These are phyloP conservation scores for Nannochloropsis salina DNA, from an alignment of 108 stramenopile genomes.

Conservation along the genomic window DNA sequence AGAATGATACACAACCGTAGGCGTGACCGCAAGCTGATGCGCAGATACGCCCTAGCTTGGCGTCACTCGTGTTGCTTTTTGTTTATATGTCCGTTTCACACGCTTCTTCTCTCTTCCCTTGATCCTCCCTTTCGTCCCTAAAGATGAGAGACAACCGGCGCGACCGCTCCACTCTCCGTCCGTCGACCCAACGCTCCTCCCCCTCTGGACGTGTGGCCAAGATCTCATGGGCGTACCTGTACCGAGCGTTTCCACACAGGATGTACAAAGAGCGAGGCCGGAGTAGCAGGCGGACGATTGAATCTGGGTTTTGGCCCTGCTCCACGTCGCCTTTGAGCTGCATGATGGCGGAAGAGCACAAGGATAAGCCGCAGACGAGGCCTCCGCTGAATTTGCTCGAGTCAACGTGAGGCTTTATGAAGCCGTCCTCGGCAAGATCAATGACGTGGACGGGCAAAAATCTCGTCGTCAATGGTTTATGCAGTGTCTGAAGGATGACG, in stretches of 20 bases:
- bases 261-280: conserved; percentile 21
- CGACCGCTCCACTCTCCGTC: not conserved
- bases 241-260: not conserved
- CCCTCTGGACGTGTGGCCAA: not conserved
- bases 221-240: conserved; percentile 15
- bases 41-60: not conserved
- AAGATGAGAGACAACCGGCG: not conserved
- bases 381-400: conserved; percentile 8
- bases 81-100: not conserved
- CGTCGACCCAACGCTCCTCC: not conserved
- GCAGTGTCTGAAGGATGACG: not conserved
- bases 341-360: conserved; percentile 4
- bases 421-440: conserved; percentile 11
- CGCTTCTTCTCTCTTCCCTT: not conserved
- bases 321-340: not conserved
- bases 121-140: not conserved
- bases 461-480: not conserved
- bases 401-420: conserved; percentile 23
- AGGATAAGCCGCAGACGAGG: conserved; percentile 2
- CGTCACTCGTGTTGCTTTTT: not conserved
- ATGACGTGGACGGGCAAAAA: conserved; percentile 10
- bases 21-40: too few relatives aligned
- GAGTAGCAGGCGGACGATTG: not conserved
- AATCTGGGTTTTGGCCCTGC: not conserved
- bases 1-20: too few relatives aligned